Percentiles rank a stretch among this genome's conserved stretches.
These are phyloP conservation scores for Celoporthe dispersa DNA, from an alignment of 2,329 filamentous ascomycete species.

Conservation along the genomic window DNA sequence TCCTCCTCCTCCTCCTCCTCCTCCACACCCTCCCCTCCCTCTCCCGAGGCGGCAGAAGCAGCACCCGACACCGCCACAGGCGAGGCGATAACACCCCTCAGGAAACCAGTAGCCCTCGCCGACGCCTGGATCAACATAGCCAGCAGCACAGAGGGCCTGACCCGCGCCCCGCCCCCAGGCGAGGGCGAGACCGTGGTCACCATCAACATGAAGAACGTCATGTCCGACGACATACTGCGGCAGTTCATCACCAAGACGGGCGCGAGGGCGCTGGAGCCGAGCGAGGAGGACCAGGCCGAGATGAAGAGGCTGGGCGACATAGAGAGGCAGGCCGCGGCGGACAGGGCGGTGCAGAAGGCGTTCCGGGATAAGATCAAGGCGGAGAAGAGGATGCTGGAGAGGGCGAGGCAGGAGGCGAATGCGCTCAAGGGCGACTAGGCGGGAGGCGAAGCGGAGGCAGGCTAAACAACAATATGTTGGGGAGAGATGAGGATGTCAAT, in stretches of 20 bases:
- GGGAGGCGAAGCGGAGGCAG: background rate
- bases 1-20: too few species aligned
- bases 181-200: conserved; percentile 55
- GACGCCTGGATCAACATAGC: conserved; percentile 27
- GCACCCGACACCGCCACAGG: background rate
- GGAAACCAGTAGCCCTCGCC: conserved; percentile 25
- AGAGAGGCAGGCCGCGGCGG: conserved; percentile 53
- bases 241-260: conserved; percentile 66
- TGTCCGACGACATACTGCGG: conserved; percentile 65
- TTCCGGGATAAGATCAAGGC: conserved; percentile 61
- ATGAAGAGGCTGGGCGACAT: conserved; percentile 62
- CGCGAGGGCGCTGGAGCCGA: conserved; percentile 60
- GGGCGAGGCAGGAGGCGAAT: conserved; percentile 57
- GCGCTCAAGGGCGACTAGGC: conserved; percentile 43
- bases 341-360: conserved; percentile 58
- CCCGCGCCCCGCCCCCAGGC: conserved; percentile 53
- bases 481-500: background rate
- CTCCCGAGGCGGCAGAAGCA: conserved; percentile 15
- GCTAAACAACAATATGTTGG: background rate
- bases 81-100: background rate
- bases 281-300: conserved; percentile 62
- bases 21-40: conserved; percentile 24
- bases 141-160: conserved; percentile 49
- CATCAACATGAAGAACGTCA: conserved; percentile 67
- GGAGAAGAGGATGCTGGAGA: conserved; percentile 62